Evolutionary conservation across 2,329 filamentous ascomycete genomes (phyloP).

Genomic region (Sarocladium strictum): DNA sequence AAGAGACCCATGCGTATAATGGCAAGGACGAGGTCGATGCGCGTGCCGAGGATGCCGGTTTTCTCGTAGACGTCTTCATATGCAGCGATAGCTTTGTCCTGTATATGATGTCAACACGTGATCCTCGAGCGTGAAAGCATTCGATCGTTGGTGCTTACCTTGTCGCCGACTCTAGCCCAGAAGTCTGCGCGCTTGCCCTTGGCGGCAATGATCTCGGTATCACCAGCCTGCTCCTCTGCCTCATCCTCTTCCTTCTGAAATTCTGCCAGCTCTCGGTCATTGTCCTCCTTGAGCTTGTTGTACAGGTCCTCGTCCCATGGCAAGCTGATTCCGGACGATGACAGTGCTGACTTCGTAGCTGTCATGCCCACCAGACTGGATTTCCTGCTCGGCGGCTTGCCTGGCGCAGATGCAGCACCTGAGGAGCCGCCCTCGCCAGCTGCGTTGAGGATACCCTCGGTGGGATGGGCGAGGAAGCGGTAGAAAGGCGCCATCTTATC

Average conservation of each 20-base stretch:
- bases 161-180: constrained; percentile 92
- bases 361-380: constrained; percentile 69
- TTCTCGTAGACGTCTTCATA: constrained; percentile 95
- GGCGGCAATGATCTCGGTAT: constrained; percentile 89
- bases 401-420: constrained; percentile 33
- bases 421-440: constrained; percentile 56
- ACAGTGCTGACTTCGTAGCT: constrained; percentile 53
- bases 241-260: constrained; percentile 88
- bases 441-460: constrained; percentile 75
- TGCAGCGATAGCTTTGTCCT: constrained; percentile 91
- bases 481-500: constrained; percentile 87
- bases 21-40: constrained; percentile 94
- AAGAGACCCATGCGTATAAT: constrained; percentile 95
- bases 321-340: constrained; percentile 59
- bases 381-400: constrained; percentile 60
- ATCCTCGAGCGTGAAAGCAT: too few species aligned
- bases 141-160: constrained; percentile 51
- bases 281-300: constrained; percentile 67
- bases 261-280: constrained; percentile 68
- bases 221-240: constrained; percentile 89
- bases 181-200: constrained; percentile 94
- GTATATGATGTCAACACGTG: constrained; percentile 15
- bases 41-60: constrained; percentile 92
- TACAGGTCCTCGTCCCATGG: constrained; percentile 92
- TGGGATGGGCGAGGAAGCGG: constrained; percentile 74